Percentiles rank a stretch among this genome's conserved stretches.
Evolutionary conservation across 129 eudicot species (phyloP).

Genomic region (Oenanthe sinensis): DNA sequence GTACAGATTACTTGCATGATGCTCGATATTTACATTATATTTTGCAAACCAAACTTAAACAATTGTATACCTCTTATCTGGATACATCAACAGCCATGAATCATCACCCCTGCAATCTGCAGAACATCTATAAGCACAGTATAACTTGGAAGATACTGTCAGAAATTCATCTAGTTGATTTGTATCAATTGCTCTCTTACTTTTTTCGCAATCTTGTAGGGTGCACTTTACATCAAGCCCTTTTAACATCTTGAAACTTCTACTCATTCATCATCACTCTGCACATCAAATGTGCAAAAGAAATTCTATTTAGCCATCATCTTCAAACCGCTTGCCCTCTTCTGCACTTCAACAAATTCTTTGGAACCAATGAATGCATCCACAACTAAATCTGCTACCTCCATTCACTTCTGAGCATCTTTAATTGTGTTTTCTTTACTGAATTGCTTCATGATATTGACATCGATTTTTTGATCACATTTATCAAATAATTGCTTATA

Average conservation of each 20-base stretch:
- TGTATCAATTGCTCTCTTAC: background rate
- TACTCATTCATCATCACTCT: slow-evolving; percentile 45
- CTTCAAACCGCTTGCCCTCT: slow-evolving; percentile 58
- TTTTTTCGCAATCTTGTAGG: slow-evolving; percentile 17
- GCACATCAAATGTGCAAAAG: slow-evolving; percentile 52
- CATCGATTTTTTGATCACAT: slow-evolving; percentile 68
- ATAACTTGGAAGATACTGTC: slow-evolving; percentile 22
- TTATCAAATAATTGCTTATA: slow-evolving; percentile 59
- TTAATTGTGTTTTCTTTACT: slow-evolving; percentile 32
- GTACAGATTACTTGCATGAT: background rate
- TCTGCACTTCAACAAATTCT: slow-evolving; percentile 75
- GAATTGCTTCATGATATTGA: slow-evolving; percentile 51
- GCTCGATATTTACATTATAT: background rate
- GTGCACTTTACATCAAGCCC: slow-evolving; percentile 64
- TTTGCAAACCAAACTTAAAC: background rate
- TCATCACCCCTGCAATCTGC: background rate
- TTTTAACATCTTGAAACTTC: slow-evolving; percentile 62
- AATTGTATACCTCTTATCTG: background rate
- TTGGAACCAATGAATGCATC: slow-evolving; percentile 67
- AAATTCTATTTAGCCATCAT: slow-evolving; percentile 45
- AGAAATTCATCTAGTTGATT: slow-evolving; percentile 47
- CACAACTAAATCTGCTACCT: slow-evolving; percentile 60
- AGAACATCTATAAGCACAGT: background rate
- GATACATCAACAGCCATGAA: background rate
- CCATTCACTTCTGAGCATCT: slow-evolving; percentile 31